Conservation (phyloP, 1,284 basidiomycete species). For the Prillingera fragicola region DNA sequence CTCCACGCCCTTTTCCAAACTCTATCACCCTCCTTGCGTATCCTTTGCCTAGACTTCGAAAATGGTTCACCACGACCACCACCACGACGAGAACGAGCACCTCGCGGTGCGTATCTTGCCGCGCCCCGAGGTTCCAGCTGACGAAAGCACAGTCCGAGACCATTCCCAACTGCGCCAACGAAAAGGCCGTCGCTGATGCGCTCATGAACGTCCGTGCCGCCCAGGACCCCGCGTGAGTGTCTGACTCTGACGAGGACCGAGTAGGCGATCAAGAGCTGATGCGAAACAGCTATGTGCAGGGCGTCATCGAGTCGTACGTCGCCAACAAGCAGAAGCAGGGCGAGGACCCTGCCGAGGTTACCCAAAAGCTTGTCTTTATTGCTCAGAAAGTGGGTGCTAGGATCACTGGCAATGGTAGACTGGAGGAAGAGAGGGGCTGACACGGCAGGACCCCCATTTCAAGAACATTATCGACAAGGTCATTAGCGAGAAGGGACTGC, state of each 20-base stretch:
- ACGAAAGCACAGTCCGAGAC: background rate
- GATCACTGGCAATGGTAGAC: background rate
- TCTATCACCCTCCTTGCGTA: background rate
- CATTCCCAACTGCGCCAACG: constrained; percentile 13
- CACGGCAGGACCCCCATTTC: constrained; percentile 7
- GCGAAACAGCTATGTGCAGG: constrained; percentile 12
- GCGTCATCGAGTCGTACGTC: constrained; percentile 12
- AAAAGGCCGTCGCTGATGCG: constrained; percentile 12
- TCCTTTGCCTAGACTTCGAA: too few species aligned
- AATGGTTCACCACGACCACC: constrained; percentile 17
- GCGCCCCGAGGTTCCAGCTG: background rate
- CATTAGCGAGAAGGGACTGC: constrained; percentile 5
- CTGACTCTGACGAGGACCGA: background rate
- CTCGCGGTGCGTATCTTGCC: background rate
- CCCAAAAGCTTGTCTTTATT: constrained; percentile 12
- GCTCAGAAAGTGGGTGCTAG: background rate
- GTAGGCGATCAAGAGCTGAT: background rate
- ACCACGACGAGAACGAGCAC: constrained; percentile 13
- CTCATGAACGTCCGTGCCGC: constrained; percentile 11
- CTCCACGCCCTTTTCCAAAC: background rate
- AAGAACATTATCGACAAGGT: constrained; percentile 6
- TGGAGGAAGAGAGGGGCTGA: background rate
- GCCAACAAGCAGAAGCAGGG: constrained; percentile 18
- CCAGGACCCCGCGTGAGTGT: constrained; percentile 13
- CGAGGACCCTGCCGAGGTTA: constrained; percentile 5